Conservation (phyloP, 1,284 basidiomycete genomes). For the Sanghuangporus weigelae region DNA sequence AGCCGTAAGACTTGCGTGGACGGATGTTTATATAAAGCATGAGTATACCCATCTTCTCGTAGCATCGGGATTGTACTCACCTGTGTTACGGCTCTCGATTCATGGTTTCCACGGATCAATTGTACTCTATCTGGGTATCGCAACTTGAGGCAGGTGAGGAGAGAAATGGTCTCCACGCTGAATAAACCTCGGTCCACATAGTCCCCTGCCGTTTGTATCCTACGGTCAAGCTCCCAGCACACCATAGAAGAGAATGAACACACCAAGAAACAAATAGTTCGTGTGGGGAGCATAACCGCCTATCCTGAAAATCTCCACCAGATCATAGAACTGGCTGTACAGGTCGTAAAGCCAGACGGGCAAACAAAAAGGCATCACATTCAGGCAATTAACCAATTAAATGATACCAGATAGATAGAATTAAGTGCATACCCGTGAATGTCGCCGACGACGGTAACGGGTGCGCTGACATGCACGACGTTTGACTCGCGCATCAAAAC, state of each 20-base stretch:
- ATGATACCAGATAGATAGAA: not conserved
- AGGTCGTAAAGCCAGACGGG: not conserved
- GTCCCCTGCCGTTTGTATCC: conserved; percentile 62
- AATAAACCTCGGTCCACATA: conserved; percentile 98
- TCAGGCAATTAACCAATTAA: not conserved
- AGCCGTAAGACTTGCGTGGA: conserved; percentile 84
- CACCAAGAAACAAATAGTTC: conserved; percentile 96
- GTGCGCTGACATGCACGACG: conserved; percentile 95
- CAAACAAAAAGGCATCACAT: not conserved
- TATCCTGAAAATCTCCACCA: conserved; percentile 98
- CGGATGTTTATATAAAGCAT: not conserved
- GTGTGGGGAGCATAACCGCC: conserved; percentile 95
- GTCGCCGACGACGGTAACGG: conserved; percentile 99
- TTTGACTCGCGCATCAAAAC: conserved; percentile 99
- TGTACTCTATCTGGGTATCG: conserved; percentile 97
- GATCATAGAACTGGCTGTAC: conserved; percentile 94
- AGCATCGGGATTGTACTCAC: conserved; percentile 38
- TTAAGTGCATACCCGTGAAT: conserved; percentile 85
- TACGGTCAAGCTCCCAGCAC: not conserved
- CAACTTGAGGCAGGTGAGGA: conserved; percentile 94
- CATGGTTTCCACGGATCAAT: conserved; percentile 96
- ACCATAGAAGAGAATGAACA: conserved; percentile 26
- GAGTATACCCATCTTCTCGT: conserved; percentile 12
- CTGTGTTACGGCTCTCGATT: conserved; percentile 97
- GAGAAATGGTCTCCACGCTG: conserved; percentile 97